phyloP scores from a whole-genome alignment of 352 stramenopile genomes.

The Pythium aquatile region DNA sequence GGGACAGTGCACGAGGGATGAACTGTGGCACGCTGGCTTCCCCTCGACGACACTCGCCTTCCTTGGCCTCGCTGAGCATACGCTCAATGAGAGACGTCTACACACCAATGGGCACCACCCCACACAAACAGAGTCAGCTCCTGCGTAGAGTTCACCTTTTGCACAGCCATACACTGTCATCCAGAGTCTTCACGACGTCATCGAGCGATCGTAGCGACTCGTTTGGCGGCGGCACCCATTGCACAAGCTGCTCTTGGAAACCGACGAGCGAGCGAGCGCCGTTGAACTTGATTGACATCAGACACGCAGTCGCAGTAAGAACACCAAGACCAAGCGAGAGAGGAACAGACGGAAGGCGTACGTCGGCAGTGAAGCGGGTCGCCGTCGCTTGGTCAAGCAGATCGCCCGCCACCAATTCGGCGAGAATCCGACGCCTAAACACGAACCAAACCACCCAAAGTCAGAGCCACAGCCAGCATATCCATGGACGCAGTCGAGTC shows the following conservation, averaged over 20 bases:
- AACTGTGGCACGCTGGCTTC: slow-evolving; percentile 1
- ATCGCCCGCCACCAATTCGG: not conserved
- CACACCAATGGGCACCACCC: not conserved
- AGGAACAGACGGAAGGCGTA: not conserved
- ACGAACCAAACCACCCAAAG: not conserved
- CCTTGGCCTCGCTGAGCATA: not conserved
- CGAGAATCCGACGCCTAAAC: slow-evolving; percentile 13
- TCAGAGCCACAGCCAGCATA: not conserved
- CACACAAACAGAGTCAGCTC: not conserved
- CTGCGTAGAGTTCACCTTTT: not conserved
- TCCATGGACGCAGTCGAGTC: not conserved
- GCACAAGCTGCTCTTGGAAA: slow-evolving; percentile 23
- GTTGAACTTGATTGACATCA: not conserved
- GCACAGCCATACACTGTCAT: slow-evolving; percentile 6
- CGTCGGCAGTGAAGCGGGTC: slow-evolving; percentile 19
- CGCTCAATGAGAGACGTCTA: slow-evolving; percentile 12
- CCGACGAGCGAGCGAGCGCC: slow-evolving; percentile 4
- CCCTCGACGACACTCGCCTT: not conserved
- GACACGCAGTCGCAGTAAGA: too few species aligned
- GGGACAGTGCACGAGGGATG: not conserved
- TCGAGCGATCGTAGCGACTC: not conserved
- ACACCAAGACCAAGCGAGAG: not conserved
- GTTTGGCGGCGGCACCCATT: slow-evolving; percentile 7
- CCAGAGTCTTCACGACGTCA: slow-evolving; percentile 4
- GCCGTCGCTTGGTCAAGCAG: slow-evolving; percentile 4